Evolutionary conservation across 2,329 filamentous ascomycete species (phyloP), one percentile per base, ranked within the genome.

Genomic region (Phyllosticta citrichinensis): DNA sequence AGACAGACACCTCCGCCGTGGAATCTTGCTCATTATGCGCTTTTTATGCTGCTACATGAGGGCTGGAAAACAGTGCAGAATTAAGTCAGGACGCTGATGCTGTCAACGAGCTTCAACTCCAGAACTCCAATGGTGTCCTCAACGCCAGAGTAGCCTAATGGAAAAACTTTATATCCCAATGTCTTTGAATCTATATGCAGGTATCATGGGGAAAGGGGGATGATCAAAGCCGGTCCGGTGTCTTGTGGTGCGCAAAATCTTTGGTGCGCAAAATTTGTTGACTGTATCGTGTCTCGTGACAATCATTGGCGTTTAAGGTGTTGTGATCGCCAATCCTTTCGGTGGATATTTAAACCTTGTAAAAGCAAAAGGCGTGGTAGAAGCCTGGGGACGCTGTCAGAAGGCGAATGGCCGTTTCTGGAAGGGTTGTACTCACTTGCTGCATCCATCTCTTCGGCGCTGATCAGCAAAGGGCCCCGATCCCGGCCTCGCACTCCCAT

Each of bases 301-400:
- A 22, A 22, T 22, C 22, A 22, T 47, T 17, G 17, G 40, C 40
- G 40, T 47, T 10, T 10, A n/a, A 47, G 22, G 22, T 47, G 5
- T n/a, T 3, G 6, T 47, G 14, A 8, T 47, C 40, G 4, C 14
- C 40, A n/a, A n/a, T 8, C 17, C 4, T 47, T 47, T 47, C 6
- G 6, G 8, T 17, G 14, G 6, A 8, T 47, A 2, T 33, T n/a
- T 70, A 94, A 54, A 95, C 90, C 79, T 97, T 96, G 76, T 97
- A 96, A 75, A 97, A 97, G 77, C 91, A 96, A 70, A 97, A 97
- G 1, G 89, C 92, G 68, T 95, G 84, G 70, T 97, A 97, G 70
- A 97, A 96, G 68, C 79, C 80, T 69, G 68, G 68, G 6, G 22
- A 22, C 51, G 25, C n/a, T 14, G 50, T 53, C 17, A 61, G 47